Evolutionary conservation across 164 flowering plant genomes (phyloP), one percentile per base, ranked within the genome.

Genomic region (Vitis amurensis): DNA sequence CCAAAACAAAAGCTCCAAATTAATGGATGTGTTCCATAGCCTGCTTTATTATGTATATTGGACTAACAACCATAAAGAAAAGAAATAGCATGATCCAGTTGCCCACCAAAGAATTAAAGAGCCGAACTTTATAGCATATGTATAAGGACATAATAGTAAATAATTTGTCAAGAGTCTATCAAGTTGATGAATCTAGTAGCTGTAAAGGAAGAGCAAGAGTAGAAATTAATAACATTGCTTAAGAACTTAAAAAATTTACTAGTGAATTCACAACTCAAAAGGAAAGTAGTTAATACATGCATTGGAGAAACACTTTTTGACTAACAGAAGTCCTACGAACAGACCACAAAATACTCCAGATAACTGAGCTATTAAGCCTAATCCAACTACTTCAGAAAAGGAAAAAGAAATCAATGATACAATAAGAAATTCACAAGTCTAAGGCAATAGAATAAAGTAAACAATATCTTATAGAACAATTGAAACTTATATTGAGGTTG

Each of bases 1-100:
- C 44, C 70, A 67, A 77, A 55, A 55, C 13, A 72, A 56, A 56
- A 62, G 52, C 50, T 56, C 68, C 70, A 68, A 58, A 56, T 23
- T 23, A 23, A 23, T 23, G 27, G 27, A 23, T 23, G 27, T 23
- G 27, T 23, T 23, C 27, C 27, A 23, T 23, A 23, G 27, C 27
- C 27, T 23, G 27, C 27, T 1, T 23, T 23, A 23, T 2, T 23
- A 23, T 23, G 27, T 23, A 23, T 23, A 23, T 23, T 4, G 30
- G 30, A 11, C 50, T 13, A 13, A 16, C 2, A 37, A 37, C 44
- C 4, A 23, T 23, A 37, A 37, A 37, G 44, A 37, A 37, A 27
- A 15, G 10, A 14, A 29, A 44, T 12, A 61, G 23, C 17, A 61
- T 61, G 50, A 61, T 37, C 27, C 15, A 37, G 44, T 37, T 37